Evolutionary conservation across 2,329 filamentous ascomycete species (phyloP), one percentile per base, ranked within the genome.

Genomic region (Dactylellina leptospora): DNA sequence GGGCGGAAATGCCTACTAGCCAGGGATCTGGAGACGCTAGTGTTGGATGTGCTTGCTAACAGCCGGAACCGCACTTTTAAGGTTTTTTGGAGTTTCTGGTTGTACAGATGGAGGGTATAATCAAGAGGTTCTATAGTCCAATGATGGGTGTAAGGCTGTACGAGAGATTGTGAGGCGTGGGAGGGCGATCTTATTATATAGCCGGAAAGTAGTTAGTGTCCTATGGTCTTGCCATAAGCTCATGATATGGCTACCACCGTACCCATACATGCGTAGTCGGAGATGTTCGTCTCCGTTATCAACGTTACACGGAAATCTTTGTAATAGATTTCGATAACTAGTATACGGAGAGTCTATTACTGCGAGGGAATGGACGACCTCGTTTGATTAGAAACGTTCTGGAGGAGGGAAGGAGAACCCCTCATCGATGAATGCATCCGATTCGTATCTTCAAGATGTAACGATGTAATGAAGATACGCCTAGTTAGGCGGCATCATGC

Each of bases 11-110:
- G 44, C 44, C 58, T 5, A 42, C 33, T 45, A 63, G 58, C 56
- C 42, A 56, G 64, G 64, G 56, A 56, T 45, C 25, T 27, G 47
- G 33, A 47, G 50, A 45, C 66, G 66, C 66, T 71, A 71, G 66
- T 18, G 66, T 63, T 63, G 66, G 18, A n/a, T 40, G 36, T 11
- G 55, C 40, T 30, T 5, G 36, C 48, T 51, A 45, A 18, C 22
- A 51, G 20, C 44, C 44, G 23, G 33, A 20, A 11, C 42, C 30
- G 54, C 55, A 28, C n/a, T n/a, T 61, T 44, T 28, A 40, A 40
- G 33, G 44, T n/a, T 53, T 45, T 62, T 62, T 45, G 33, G 28
- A 48, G 11, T 28, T n/a, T 11, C 5, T 40, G 36, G 36, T 40
- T 10, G 3, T 38, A 40, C 36, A 40, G 36, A 40, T 36, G 30